Base-by-base conservation (phyloP, 768 basidiomycete species). In the Pleurotus djamor region DNA sequence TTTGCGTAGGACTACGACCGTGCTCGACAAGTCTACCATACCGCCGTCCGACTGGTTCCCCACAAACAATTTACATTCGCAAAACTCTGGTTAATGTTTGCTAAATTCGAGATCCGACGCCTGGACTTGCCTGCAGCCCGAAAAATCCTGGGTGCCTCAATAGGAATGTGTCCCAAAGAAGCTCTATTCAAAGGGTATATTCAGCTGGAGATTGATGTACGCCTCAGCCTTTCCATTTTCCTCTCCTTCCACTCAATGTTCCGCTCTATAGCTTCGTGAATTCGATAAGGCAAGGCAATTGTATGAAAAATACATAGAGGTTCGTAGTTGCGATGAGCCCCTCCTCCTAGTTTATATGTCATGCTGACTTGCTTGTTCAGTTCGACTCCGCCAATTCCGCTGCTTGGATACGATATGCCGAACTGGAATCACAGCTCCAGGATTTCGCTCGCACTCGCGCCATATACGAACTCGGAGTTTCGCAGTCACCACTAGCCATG, bases 1-100 rank as follows among this genome's bases (percentile, higher is more conserved):
- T 61, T 9, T 59, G 60, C 12, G 49, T 36, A 96, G 90, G 96
- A 99, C 68, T 89, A 87, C 64, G 79, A 79, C 36, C 89, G 97
- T 2, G 82, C 93, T 28, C 83, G 95, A 52, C 92, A 98, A 67
- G 89, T 99, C 35, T 98, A 95, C 74, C 89, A 94, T 71, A 95
- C 94, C 0, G 93, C 89, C 5, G 74, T 96, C 56, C 82, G 83
- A 60, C 86, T 98, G 21, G 88, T 98, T 2, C 97, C 97, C 0
- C 96, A 99, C 72, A 96, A 96, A 68, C 85, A 88, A 60, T 99
- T 99, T 72, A 98, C 97, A 0, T 99, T 99, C 65, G 92, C 97
- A 3, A 99, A 99, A 74, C 76, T 98, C 9, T 99, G 97, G 97
- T 72, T 92, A 16, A 83, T 91, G 77, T 96, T 89, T 64, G 94